Conservation (phyloP, 2,329 filamentous ascomycete species). For the Triangularia verruculosa region DNA sequence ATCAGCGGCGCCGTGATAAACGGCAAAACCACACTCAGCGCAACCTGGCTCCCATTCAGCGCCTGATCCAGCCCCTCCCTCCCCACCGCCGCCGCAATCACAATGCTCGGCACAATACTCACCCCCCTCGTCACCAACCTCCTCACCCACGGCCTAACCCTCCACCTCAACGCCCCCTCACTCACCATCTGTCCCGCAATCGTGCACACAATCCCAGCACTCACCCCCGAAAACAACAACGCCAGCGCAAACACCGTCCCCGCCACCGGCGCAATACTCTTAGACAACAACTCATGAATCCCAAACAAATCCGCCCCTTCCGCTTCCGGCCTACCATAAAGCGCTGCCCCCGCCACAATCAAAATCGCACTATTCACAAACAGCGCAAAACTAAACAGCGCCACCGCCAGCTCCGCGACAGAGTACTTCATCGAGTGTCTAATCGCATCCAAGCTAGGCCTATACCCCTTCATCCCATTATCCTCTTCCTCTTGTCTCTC, state of each 20-base stretch:
- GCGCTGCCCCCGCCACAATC: conserved; percentile 74
- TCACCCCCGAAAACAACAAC: conserved; percentile 63
- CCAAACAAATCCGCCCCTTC: conserved; percentile 74
- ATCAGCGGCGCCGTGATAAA: conserved; percentile 33
- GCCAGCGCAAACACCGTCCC: conserved; percentile 72
- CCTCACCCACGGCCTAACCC: conserved; percentile 30
- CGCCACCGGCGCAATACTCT: conserved; percentile 68
- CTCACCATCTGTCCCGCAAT: conserved; percentile 63
- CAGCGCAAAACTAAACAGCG: conserved; percentile 77
- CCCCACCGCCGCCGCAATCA: conserved; percentile 33
- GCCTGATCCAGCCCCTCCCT: conserved; percentile 29
- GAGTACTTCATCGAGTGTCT: conserved; percentile 71
- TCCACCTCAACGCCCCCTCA: conserved; percentile 32
- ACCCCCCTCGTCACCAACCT: conserved; percentile 31
- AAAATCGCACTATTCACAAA: conserved; percentile 83
- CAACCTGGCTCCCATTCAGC: conserved; percentile 25
- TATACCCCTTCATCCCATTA: conserved; percentile 56
- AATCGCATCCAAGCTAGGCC: conserved; percentile 71
- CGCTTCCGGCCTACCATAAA: conserved; percentile 62
- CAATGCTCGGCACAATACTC: conserved; percentile 32
- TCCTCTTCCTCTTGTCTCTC: neutral
- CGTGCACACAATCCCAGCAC: conserved; percentile 70
- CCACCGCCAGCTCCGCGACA: conserved; percentile 65
- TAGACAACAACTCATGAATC: conserved; percentile 70
- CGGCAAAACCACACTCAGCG: conserved; percentile 30